Evolutionary conservation across 2,329 filamentous ascomycete species (phyloP), one percentile per base, ranked within the genome.

Genomic region (Xylariaceae sp.): DNA sequence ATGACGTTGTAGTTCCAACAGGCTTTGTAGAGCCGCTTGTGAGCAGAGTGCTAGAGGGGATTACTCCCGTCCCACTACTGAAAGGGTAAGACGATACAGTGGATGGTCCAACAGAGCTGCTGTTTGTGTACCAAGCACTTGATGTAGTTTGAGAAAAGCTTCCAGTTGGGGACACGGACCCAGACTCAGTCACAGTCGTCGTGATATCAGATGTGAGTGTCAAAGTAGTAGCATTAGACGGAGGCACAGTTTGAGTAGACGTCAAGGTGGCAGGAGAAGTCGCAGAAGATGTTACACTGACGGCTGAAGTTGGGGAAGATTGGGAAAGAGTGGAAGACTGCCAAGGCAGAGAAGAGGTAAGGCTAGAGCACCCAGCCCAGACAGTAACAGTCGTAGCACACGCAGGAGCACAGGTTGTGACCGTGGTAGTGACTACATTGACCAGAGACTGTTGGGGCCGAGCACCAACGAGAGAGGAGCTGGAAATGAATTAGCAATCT

Each of bases 371-470:
- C 39, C 52, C 57, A 11, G 52, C 47, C 45, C 49, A 58, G 12
- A 65, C 55, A 14, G 64, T 66, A 12, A 62, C 57, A 10, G 61
- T 64, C 3, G 62, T 60, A 2, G 57, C 61, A 44, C 63, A 66
- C 17, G 48, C 51, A 32, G n/a, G 18, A 11, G 55, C 62, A 44
- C 62, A 66, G 17, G 56, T 55, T 11, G 62, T 66, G 10, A 64
- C 55, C 6, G 57, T 62, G 3, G 53, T 47, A 1, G 59, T 63
- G 39, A 62, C 59, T 6, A 57, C 62, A 11, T 22, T 45, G 18
- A 46, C 35, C 39, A 54, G 51, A 6, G 51, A 46, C 36, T 56
- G 50, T 31, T 60, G 59, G 35, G 59, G 52, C 3, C 45, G 54
- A 42, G 55, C 63, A 41, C 53, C 27, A 47, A 52, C 45, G 19